Percentiles rank a stretch among this genome's conserved stretches.
These are phyloP conservation scores for Backusella tuberculispora DNA, from an alignment of 192 early-diverging fungal genomes.

Conservation along the genomic window DNA sequence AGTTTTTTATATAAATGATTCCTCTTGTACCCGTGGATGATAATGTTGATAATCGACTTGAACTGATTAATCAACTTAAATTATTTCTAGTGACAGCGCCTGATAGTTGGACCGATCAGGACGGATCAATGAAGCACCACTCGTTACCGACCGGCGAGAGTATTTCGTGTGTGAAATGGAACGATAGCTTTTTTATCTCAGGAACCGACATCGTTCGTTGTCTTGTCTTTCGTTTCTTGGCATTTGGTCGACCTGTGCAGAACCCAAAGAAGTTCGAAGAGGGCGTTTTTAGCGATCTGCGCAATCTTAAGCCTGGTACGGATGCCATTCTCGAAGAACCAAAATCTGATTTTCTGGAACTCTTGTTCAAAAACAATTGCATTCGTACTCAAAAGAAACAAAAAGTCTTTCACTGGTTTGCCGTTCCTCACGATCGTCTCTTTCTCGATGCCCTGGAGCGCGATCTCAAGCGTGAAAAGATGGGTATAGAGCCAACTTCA, in stretches of 20 bases:
- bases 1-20: background rate
- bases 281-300: slow-evolving; percentile 93
- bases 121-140: slow-evolving; percentile 59
- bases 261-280: slow-evolving; percentile 98
- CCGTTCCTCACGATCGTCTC: slow-evolving; percentile 93
- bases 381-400: slow-evolving; percentile 99
- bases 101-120: slow-evolving; percentile 58
- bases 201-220: slow-evolving; percentile 97
- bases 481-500: slow-evolving; percentile 83
- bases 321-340: slow-evolving; percentile 93
- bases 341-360: slow-evolving; percentile 89
- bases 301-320: slow-evolving; percentile 92
- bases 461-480: slow-evolving; percentile 92
- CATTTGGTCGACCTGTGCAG: slow-evolving; percentile 82
- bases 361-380: slow-evolving; percentile 93
- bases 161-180: slow-evolving; percentile 93
- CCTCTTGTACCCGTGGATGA: slow-evolving; percentile 25
- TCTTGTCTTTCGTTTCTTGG: slow-evolving; percentile 89
- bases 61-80: slow-evolving; percentile 52
- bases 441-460: slow-evolving; percentile 96
- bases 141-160: slow-evolving; percentile 81
- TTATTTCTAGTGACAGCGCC: slow-evolving; percentile 69
- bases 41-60: slow-evolving; percentile 29
- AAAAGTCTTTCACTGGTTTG: slow-evolving; percentile 97
- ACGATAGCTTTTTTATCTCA: slow-evolving; percentile 89